Conservation (phyloP, 192 early-diverging fungal species). For the Coemansia sp. region DNA sequence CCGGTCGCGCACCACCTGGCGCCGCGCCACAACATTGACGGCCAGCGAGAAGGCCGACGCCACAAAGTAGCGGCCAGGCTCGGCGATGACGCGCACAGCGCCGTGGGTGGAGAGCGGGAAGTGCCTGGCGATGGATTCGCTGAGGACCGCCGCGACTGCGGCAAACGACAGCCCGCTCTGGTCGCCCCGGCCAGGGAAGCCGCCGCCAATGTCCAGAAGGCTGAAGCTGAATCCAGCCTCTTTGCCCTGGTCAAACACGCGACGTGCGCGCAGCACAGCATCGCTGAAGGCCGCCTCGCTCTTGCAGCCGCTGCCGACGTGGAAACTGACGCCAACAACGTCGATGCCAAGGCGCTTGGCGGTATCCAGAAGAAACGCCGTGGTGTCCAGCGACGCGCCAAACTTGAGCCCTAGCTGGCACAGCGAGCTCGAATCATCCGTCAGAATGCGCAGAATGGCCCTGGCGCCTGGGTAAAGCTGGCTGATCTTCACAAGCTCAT, state of each 20-base stretch:
- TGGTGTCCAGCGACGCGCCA: conserved; percentile 80
- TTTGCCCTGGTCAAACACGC: conserved; percentile 87
- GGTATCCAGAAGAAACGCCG: conserved; percentile 66
- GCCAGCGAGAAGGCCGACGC: conserved; percentile 93
- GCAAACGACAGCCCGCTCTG: conserved; percentile 80
- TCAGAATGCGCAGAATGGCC: conserved; percentile 90
- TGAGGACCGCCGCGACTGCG: conserved; percentile 77
- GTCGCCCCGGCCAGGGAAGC: conserved; percentile 86
- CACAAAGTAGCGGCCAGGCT: conserved; percentile 97
- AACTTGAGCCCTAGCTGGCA: conserved; percentile 97
- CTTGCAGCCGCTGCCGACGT: conserved; percentile 95
- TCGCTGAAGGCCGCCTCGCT: conserved; percentile 88
- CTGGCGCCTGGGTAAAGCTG: conserved; percentile 77
- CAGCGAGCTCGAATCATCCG: conserved; percentile 91
- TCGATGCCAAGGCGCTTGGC: conserved; percentile 81
- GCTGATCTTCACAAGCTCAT: conserved; percentile 96
- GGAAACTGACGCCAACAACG: conserved; percentile 94
- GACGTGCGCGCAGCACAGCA: conserved; percentile 81
- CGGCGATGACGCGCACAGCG: conserved; percentile 89
- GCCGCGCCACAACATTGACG: conserved; percentile 90
- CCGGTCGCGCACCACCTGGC: conserved; percentile 61
- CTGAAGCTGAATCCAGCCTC: conserved; percentile 73
- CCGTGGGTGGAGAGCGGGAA: conserved; percentile 66
- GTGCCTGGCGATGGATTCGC: conserved; percentile 73
- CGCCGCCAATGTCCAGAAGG: conserved; percentile 90